phyloP scores from a whole-genome alignment of 2,329 filamentous ascomycete genomes.

The Mollisia scopiformis region DNA sequence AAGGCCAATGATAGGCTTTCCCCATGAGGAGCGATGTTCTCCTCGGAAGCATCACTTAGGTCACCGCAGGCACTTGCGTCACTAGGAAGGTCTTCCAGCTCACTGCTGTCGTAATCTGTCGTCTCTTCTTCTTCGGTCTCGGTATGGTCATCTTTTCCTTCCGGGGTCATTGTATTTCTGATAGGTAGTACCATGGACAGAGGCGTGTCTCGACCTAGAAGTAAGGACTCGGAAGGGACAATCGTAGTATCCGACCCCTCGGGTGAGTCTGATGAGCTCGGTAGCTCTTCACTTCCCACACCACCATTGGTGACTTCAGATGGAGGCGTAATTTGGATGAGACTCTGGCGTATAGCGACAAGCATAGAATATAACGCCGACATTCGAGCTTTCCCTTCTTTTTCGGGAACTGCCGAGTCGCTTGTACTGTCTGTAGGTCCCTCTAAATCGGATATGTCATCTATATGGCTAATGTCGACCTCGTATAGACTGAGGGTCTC shows the following conservation, averaged over 20 bases:
- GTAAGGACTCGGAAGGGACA: no score
- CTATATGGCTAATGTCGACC: not conserved
- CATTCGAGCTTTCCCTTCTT: not conserved
- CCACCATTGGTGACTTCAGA: not conserved
- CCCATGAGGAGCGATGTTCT: not conserved
- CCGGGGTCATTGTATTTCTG: no score
- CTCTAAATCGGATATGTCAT: no score
- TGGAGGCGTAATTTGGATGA: not conserved
- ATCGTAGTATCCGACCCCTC: no score
- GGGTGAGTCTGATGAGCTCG: no score
- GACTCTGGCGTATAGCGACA: not conserved
- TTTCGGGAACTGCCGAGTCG: not conserved
- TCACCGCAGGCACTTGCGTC: not conserved
- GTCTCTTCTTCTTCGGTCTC: not conserved
- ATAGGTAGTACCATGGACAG: not conserved
- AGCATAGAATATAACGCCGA: not conserved
- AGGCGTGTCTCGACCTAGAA: no score
- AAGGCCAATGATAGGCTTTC: not conserved
- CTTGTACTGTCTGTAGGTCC: no score
- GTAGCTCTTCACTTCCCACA: not conserved
- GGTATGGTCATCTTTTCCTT: not conserved
- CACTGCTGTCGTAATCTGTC: not conserved
- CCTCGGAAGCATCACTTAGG: not conserved
- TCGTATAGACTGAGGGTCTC: not conserved
- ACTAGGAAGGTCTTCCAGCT: not conserved